Evolutionary conservation across 1,284 basidiomycete species (phyloP), one percentile per base, ranked within the genome.

Genomic region (Moesziomyces antarcticus): DNA sequence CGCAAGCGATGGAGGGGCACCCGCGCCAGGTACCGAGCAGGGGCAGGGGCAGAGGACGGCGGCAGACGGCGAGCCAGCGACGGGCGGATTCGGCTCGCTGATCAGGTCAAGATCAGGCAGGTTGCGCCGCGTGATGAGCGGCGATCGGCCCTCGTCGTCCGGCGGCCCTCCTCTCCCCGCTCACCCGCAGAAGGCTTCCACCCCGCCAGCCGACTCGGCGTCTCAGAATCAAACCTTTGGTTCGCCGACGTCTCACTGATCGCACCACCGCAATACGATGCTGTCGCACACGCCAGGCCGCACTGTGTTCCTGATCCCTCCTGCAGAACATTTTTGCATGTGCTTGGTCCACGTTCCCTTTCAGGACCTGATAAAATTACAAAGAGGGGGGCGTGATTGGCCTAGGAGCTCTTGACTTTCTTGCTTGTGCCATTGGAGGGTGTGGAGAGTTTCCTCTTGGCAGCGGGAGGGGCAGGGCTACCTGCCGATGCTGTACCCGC

Each of bases 391-490:
- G 10, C 30, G 30, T 27, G 5, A 13, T 3, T 30, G 30, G 10
- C 2, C 30, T 33, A 33, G 30, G 57, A 54, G 47, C 57, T 65
- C 48, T 65, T 71, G 22, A 60, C 58, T 58, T 71, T 71, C 57
- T 71, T 72, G 43, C 50, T 51, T n/a, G 48, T 33, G 3, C 44
- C 60, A 4, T n/a, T 46, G 11, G 30, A 46, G 1, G 46, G 50
- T 20, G 44, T 50, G 7, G 57, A 47, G 22, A 65, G 30, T 40
- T 60, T 65, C 33, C 62, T 54, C 48, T 66, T 66, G 3, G 46
- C 48, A 1, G 42, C 50, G 2, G 33, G 48, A 8, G 48, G 30
- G 8, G 37, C 37, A 1, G 48, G 48, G 14, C 21, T 27, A n/a
- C 43, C 18, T 0, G 45, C 25, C 37, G 41, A 33, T 1, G 37